These are phyloP conservation scores for Ophiocordyceps camponoti-leonardi DNA, from an alignment of 2,329 filamentous ascomycete species.

Conservation along the genomic window DNA sequence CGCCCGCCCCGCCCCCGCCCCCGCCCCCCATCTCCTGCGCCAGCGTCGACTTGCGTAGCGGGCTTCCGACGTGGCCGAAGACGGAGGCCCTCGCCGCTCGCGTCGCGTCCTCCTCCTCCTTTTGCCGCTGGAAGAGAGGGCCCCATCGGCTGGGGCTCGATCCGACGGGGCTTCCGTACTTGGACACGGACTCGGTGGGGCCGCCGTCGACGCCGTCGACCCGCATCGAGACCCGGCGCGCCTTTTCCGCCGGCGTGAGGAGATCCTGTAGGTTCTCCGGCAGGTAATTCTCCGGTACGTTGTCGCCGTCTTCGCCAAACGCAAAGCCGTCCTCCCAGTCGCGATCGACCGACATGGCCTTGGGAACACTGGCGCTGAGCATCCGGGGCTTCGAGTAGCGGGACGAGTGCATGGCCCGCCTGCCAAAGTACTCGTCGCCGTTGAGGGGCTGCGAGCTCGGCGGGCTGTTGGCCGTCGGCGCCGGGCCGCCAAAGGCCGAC, in stretches of 20 bases:
- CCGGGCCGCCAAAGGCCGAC: slow-evolving; percentile 48
- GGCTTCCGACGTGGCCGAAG: slow-evolving; percentile 50
- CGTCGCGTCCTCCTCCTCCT: slow-evolving; percentile 35
- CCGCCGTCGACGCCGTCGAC: slow-evolving; percentile 30
- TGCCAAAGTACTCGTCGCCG: slow-evolving; percentile 45
- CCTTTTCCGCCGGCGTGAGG: slow-evolving; percentile 50
- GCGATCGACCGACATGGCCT: slow-evolving; percentile 41
- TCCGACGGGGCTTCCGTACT: slow-evolving; percentile 43
- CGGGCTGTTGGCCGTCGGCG: slow-evolving; percentile 27
- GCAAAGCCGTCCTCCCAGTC: slow-evolving; percentile 55
- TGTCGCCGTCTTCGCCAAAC: slow-evolving; percentile 60
- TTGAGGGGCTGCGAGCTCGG: slow-evolving; percentile 33
- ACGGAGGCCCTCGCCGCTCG: slow-evolving; percentile 27
- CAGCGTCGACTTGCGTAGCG: slow-evolving; percentile 44
- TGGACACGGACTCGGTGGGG: slow-evolving; percentile 27
- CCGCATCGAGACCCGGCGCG: slow-evolving; percentile 41
- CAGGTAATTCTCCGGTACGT: slow-evolving; percentile 38
- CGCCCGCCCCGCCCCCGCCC: slow-evolving; percentile 5
- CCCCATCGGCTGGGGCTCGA: slow-evolving; percentile 45
- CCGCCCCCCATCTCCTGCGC: slow-evolving; percentile 31
- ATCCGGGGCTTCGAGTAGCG: slow-evolving; percentile 49
- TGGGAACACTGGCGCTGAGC: slow-evolving; percentile 52
- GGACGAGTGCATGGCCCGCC: slow-evolving; percentile 56
- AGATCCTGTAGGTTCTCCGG: slow-evolving; percentile 54
- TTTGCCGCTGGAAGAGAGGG: slow-evolving; percentile 40